Percentiles rank a stretch among this genome's conserved stretches.
Conservation (phyloP, 495 filamentous ascomycete genomes). For the Tetracladium setigerum region DNA sequence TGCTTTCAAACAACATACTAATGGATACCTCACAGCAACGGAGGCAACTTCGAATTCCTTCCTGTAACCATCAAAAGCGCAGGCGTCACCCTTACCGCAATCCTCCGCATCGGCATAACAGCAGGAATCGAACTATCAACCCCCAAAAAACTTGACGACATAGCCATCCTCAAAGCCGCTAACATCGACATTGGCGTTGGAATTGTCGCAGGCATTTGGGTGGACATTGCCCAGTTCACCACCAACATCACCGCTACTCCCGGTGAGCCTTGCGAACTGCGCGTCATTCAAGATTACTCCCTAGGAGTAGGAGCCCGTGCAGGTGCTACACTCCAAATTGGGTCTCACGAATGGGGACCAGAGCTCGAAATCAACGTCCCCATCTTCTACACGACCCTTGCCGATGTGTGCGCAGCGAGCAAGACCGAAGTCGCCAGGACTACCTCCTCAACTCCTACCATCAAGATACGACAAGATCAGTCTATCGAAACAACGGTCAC, state of each 20-base stretch:
- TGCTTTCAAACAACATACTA: not conserved
- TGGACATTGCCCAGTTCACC: slow-evolving; percentile 44
- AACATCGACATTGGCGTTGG: slow-evolving; percentile 23
- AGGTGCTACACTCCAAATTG: slow-evolving; percentile 39
- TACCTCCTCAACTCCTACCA: slow-evolving; percentile 8
- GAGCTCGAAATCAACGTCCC: slow-evolving; percentile 35
- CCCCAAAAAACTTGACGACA: not conserved
- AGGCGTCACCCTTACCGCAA: slow-evolving; percentile 32
- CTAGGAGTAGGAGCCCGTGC: slow-evolving; percentile 42
- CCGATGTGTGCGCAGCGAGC: slow-evolving; percentile 34
- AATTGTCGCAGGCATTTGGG: slow-evolving; percentile 37
- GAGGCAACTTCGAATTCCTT: slow-evolving; percentile 48
- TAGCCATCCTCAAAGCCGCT: not conserved
- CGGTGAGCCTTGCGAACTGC: slow-evolving; percentile 30
- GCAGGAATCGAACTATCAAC: slow-evolving; percentile 33
- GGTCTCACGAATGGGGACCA: slow-evolving; percentile 40
- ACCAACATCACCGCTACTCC: slow-evolving; percentile 35
- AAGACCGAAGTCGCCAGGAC: slow-evolving; percentile 22
- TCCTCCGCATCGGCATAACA: slow-evolving; percentile 36
- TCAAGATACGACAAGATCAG: slow-evolving; percentile 16
- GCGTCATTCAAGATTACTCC: slow-evolving; percentile 38
- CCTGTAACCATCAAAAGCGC: slow-evolving; percentile 39
- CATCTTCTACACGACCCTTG: slow-evolving; percentile 45
- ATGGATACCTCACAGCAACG: slow-evolving; percentile 27
- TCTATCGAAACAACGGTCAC: slow-evolving; percentile 29